Evolutionary conservation across 345 rosid species (phyloP), one percentile per base, ranked within the genome.

Genomic region (Corchorus capsularis): DNA sequence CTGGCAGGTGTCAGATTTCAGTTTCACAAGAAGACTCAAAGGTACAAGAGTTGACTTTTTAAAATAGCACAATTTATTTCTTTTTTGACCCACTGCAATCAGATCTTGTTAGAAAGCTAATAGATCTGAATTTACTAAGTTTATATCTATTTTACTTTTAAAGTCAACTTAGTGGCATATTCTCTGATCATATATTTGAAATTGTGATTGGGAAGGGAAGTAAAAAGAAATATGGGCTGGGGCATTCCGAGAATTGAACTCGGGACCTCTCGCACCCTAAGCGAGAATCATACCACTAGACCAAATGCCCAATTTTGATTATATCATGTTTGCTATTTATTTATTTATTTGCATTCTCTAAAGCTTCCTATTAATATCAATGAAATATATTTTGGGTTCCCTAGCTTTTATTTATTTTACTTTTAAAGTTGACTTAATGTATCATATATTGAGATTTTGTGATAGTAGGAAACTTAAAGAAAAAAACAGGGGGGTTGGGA

Each of bases 261-360:
- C 89, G 89, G 88, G 93, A 84, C 89, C 89, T 89, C 90, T 89
- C 83, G 88, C 88, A 89, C 90, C 90, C 89, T 83, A 92, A 92
- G 92, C 93, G 94, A 90, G 94, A 89, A 90, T 89, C 91, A 87
- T 89, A 80, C 89, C 93, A 88, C 94, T 87, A 87, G 90, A 90
- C 91, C 94, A 90, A 92, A 92, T 81, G 43, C 43, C 43, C 43
- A 39, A 27, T 60, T 27, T 64, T 43, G 27, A 27, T 27, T 27
- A 27, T 27, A 27, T 27, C 27, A 27, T 27, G 27, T 27, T 27
- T 27, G 27, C 1, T 27, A 27, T 27, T 27, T 27, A 27, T 27
- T 27, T 27, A 27, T 27, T 27, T 27, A 27, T 27, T 27, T 27
- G 27, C 27, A 27, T 27, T 27, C 27, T 27, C 27, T 27, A 27